phyloP scores from a whole-genome alignment of 805 yeast species.

The Zygosaccharomyces pseudorouxii region DNA sequence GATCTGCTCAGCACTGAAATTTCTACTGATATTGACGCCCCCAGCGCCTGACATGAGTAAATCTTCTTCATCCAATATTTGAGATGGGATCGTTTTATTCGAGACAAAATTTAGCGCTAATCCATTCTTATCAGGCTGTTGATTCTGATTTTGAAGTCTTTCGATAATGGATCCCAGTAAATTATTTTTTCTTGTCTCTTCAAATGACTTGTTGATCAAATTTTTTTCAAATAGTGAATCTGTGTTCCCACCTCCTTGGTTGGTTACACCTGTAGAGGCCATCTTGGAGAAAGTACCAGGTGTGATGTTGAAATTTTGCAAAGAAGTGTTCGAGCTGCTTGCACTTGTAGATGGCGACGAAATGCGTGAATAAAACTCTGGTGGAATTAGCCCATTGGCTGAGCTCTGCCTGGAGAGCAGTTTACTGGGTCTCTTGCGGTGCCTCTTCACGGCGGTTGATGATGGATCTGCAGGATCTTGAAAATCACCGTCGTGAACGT shows the following conservation, averaged over 20 bases:
- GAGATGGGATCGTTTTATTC: conserved; percentile 13
- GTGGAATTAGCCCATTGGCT: conserved; percentile 32
- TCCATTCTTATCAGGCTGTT: conserved; percentile 16
- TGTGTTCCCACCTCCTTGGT: conserved; percentile 4
- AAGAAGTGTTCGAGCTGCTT: conserved; percentile 30
- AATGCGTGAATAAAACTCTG: conserved; percentile 34
- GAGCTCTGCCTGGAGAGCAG: conserved; percentile 15
- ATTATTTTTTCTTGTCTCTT: conserved; percentile 23
- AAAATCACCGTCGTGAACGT: conserved; percentile 35
- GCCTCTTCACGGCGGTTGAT: conserved; percentile 3
- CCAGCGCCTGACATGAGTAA: conserved; percentile 28
- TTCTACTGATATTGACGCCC: conserved; percentile 8
- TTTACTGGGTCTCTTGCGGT: conserved; percentile 11
- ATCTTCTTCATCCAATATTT: conserved; percentile 31
- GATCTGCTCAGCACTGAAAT: conserved; percentile 12
- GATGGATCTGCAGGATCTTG: conserved; percentile 10
- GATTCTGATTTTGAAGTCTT: conserved; percentile 4
- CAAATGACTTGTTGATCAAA: conserved; percentile 31
- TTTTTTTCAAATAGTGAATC: conserved; percentile 24
- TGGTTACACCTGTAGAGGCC: conserved; percentile 8
- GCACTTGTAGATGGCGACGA: conserved; percentile 33
- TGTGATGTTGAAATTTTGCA: conserved; percentile 19
- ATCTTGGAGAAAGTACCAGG: conserved; percentile 27
- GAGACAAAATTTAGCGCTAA: conserved; percentile 24
- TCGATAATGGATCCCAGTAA: conserved; percentile 19